phyloP scores from a whole-genome alignment of 2,329 filamentous ascomycete species.

The Ophiostoma triangulosporum region DNA sequence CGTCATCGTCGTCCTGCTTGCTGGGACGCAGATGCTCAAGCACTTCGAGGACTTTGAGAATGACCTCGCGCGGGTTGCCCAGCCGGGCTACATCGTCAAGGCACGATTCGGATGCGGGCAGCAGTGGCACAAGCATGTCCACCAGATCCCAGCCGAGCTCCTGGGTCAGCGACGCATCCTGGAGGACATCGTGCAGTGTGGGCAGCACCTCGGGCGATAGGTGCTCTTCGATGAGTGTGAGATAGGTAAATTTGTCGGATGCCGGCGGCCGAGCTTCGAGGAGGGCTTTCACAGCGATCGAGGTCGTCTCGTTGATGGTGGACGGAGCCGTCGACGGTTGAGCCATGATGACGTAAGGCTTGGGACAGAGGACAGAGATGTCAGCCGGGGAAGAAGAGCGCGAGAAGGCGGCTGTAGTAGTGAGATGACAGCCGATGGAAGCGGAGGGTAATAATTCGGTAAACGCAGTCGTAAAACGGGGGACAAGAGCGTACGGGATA shows the following conservation, averaged over 20 bases:
- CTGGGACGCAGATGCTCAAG: slow-evolving; percentile 43
- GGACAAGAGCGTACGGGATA: not conserved
- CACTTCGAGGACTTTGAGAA: slow-evolving; percentile 65
- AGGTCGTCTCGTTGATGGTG: slow-evolving; percentile 13
- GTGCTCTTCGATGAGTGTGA: slow-evolving; percentile 65
- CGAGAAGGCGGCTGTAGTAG: not conserved
- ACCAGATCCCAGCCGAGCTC: slow-evolving; percentile 80
- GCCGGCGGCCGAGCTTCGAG: slow-evolving; percentile 36
- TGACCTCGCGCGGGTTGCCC: slow-evolving; percentile 69
- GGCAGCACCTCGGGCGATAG: slow-evolving; percentile 54
- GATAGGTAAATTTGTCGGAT: slow-evolving; percentile 59
- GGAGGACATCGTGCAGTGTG: slow-evolving; percentile 43
- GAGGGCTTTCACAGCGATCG: slow-evolving; percentile 31
- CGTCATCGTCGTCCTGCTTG: slow-evolving; percentile 21
- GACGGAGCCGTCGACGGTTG: slow-evolving; percentile 11
- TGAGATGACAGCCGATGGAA: not conserved
- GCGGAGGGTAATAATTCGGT: not conserved
- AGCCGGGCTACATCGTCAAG: slow-evolving; percentile 61
- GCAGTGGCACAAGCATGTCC: slow-evolving; percentile 54
- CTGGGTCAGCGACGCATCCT: slow-evolving; percentile 53
- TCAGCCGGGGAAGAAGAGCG: not conserved
- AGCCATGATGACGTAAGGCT: slow-evolving; percentile 1
- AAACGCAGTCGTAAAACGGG: not conserved
- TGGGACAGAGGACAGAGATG: not conserved
- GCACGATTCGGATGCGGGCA: slow-evolving; percentile 56